phyloP scores from a whole-genome alignment of 257 asterid species.

The Capsicum rhomboideum region DNA sequence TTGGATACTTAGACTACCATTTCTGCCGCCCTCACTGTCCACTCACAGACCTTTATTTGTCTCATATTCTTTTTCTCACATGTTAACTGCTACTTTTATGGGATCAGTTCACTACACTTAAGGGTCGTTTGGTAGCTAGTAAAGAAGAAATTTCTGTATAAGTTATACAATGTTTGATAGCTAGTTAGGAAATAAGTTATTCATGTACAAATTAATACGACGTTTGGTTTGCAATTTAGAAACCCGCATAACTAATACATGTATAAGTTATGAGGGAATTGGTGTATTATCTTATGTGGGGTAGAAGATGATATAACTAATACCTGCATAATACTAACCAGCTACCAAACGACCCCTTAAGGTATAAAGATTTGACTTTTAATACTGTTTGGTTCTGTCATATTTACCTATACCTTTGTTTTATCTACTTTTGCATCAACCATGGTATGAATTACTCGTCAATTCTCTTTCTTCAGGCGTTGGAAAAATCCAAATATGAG shows the following conservation, averaged over 20 bases:
- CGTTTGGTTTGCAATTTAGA: no score
- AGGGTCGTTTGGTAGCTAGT: no score
- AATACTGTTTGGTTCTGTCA: background rate
- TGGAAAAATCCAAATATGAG: constrained; percentile 79
- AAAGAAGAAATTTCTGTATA: no score
- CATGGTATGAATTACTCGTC: background rate
- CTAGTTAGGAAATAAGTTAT: no score
- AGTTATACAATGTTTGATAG: no score
- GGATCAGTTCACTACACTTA: background rate
- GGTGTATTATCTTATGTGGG: no score
- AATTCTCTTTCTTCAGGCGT: constrained; percentile 43
- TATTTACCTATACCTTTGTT: background rate
- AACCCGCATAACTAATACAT: no score
- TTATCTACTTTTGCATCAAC: background rate
- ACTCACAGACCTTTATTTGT: background rate
- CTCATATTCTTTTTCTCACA: background rate
- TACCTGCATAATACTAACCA: no score
- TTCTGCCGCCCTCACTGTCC: background rate
- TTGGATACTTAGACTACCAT: background rate
- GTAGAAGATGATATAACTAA: no score
- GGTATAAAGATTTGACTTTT: background rate
- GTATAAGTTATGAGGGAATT: no score
- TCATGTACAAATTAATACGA: no score
- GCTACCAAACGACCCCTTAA: no score
- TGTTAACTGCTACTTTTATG: background rate